Conservation (phyloP, 371 early-diverging fungal genomes). For the Mucor circinelloides region DNA sequence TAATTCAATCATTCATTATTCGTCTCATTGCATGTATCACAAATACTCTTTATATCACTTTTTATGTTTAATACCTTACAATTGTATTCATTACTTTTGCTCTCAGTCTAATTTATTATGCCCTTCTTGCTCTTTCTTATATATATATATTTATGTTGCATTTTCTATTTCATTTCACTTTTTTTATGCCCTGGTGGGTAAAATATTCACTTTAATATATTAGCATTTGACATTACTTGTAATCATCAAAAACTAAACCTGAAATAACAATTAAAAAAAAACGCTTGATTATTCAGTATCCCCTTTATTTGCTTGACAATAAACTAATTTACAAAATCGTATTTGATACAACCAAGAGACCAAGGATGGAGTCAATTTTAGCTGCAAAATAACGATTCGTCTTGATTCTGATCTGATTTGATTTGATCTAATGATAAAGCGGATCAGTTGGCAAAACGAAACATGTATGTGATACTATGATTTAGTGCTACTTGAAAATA, state of each 20-base stretch:
- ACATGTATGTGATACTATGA: background rate
- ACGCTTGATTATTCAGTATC: background rate
- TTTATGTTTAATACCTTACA: background rate
- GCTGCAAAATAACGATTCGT: background rate
- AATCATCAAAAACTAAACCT: conserved; percentile 1
- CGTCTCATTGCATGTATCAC: background rate
- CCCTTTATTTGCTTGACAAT: background rate
- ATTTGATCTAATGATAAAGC: background rate
- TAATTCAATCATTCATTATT: background rate
- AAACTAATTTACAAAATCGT: too few relatives aligned
- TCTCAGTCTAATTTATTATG: background rate
- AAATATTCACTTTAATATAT: background rate
- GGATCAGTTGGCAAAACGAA: background rate
- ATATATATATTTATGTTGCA: background rate
- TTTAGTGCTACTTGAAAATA: too few relatives aligned
- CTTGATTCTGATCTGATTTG: background rate
- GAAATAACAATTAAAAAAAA: background rate
- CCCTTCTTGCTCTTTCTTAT: background rate
- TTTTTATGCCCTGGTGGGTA: conserved; percentile 6
- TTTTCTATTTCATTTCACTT: background rate
- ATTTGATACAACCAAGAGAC: too few relatives aligned
- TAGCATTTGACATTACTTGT: conserved; percentile 5
- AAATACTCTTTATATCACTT: background rate
- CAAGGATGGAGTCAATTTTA: background rate
- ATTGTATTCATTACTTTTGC: background rate